Conservation (phyloP, 352 stramenopile genomes). For the Globisporangium carolinianum region DNA sequence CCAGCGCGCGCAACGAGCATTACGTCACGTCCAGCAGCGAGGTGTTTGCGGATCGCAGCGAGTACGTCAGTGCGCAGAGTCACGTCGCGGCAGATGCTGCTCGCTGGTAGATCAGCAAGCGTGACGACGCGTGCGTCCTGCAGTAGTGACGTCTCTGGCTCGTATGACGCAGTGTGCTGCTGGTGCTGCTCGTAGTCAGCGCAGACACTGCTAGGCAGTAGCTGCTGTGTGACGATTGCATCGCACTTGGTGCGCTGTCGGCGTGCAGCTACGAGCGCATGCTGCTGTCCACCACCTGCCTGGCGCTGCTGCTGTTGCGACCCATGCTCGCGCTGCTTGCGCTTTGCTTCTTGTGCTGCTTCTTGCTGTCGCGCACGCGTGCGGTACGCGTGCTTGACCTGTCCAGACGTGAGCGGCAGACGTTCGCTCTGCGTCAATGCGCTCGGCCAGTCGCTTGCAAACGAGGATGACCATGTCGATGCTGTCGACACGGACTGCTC, state of each 20-base stretch:
- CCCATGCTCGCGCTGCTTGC: not conserved
- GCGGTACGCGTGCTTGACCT: conserved; percentile 39
- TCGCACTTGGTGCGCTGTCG: no score
- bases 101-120: conserved; percentile 11
- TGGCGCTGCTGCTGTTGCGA: no score
- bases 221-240: no score
- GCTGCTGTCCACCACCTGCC: no score
- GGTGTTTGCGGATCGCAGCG: conserved; percentile 22
- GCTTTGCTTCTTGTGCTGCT: conserved; percentile 6
- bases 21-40: conserved; percentile 25
- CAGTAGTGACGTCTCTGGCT: no score
- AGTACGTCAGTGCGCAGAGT: conserved; percentile 25
- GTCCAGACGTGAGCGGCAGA: conserved; percentile 26
- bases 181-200: no score
- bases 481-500: no score
- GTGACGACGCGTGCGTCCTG: not conserved
- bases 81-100: conserved; percentile 10
- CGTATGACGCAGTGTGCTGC: no score
- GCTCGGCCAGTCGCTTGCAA: not conserved
- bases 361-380: conserved; percentile 29
- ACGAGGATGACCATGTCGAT: no score
- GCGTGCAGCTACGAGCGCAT: no score
- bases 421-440: conserved; percentile 4
- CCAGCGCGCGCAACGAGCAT: conserved; percentile 8
- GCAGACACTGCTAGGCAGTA: no score